These are phyloP conservation scores for Stenocarpella maydis DNA, from an alignment of 2,329 filamentous ascomycete species.

Conservation along the genomic window DNA sequence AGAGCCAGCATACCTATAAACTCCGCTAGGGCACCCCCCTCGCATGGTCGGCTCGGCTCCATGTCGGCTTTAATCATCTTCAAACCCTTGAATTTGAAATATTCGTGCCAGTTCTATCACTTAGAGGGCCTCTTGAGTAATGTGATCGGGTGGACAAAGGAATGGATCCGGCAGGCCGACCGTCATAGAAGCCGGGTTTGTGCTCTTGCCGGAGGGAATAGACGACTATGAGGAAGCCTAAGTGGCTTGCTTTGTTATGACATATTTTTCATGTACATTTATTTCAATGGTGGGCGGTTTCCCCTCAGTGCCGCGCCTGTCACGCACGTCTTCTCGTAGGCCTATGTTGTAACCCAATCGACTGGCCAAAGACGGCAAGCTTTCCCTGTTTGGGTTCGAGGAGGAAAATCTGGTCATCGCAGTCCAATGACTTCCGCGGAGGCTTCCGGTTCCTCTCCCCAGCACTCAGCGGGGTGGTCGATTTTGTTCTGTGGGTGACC, in stretches of 20 bases:
- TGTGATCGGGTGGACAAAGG: background rate
- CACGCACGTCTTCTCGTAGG: too few species aligned
- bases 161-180: background rate
- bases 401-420: slow-evolving; percentile 45
- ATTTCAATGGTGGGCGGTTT: background rate
- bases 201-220: background rate
- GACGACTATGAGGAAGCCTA: background rate
- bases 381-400: slow-evolving; percentile 38
- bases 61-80: background rate
- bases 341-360: too few species aligned
- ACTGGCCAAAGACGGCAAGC: slow-evolving; percentile 27
- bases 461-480: slow-evolving; percentile 33
- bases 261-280: background rate
- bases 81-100: background rate
- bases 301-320: background rate
- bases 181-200: background rate
- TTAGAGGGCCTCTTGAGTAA: background rate
- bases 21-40: background rate
- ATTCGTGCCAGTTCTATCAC: background rate
- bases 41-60: background rate
- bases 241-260: background rate
- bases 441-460: slow-evolving; percentile 30
- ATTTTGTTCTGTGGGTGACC: slow-evolving; percentile 44
- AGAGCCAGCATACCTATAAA: background rate
- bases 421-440: slow-evolving; percentile 25